A percentile compares a stretch with the other conserved stretches of the same genome.
These are phyloP conservation scores for Rhexocercosporidium sp. DNA, from an alignment of 2,329 filamentous ascomycete genomes.

Conservation along the genomic window DNA sequence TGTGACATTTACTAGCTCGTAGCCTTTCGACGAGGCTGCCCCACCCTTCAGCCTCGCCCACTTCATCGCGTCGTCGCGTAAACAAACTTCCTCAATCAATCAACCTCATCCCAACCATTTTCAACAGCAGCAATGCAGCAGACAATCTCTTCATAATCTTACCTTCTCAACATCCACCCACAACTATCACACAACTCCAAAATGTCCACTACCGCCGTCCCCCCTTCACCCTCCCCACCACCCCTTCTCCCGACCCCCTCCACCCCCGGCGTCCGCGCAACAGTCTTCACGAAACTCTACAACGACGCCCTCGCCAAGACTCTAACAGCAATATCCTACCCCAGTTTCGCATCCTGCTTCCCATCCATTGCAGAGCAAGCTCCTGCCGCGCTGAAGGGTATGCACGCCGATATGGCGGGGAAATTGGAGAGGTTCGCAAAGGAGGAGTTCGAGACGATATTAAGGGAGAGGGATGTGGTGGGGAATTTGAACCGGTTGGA, in stretches of 20 bases:
- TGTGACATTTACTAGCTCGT: not conserved
- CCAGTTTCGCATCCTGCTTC: slow-evolving; percentile 65
- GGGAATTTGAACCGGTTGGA: slow-evolving; percentile 65
- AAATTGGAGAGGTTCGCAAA: slow-evolving; percentile 58
- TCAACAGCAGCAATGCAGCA: no score
- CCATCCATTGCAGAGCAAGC: slow-evolving; percentile 60
- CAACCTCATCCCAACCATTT: not conserved
- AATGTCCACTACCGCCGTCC: slow-evolving; percentile 16
- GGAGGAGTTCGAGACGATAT: slow-evolving; percentile 60
- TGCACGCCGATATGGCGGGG: slow-evolving; percentile 64
- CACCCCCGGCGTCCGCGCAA: slow-evolving; percentile 62
- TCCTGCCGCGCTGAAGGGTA: slow-evolving; percentile 55
- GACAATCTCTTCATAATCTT: no score
- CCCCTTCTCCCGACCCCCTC: slow-evolving; percentile 34
- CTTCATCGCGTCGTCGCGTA: slow-evolving; percentile 12
- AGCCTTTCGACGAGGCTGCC: slow-evolving; percentile 10
- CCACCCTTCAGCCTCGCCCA: slow-evolving; percentile 13
- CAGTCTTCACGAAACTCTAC: slow-evolving; percentile 60
- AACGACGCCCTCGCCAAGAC: slow-evolving; percentile 57
- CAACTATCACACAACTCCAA: not conserved
- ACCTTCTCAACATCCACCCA: not conserved
- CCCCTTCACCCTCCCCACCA: slow-evolving; percentile 26
- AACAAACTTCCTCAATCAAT: slow-evolving; percentile 18
- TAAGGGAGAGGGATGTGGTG: slow-evolving; percentile 58
- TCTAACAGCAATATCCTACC: slow-evolving; percentile 59